phyloP scores from a whole-genome alignment of 1,284 basidiomycete species.

The Chondrostereum purpureum region DNA sequence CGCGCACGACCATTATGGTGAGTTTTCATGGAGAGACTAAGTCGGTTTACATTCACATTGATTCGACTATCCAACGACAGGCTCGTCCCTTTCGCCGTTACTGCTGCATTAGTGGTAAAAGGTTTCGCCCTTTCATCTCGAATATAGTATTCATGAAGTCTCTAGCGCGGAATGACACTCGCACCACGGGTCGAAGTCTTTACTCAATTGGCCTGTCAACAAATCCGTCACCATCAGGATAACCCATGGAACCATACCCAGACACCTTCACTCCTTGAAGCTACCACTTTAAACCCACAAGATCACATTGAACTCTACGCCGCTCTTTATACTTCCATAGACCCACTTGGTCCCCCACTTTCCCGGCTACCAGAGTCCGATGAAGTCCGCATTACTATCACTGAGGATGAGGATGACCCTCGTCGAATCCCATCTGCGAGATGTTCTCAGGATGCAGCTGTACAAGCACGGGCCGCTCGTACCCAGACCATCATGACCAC shows the following conservation, averaged over 20 bases:
- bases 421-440: conserved; percentile 40
- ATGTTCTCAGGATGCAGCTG: conserved; percentile 57
- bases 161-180: conserved; percentile 71
- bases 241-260: conserved; percentile 29
- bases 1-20: conserved; percentile 19
- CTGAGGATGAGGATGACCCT: conserved; percentile 41
- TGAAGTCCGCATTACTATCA: conserved; percentile 19
- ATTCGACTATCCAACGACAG: conserved; percentile 25
- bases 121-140: background rate
- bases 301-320: too few relatives aligned
- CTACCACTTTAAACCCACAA: conserved; percentile 10
- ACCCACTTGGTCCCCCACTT: conserved; percentile 26
- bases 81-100: conserved; percentile 69
- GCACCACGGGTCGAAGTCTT: conserved; percentile 72
- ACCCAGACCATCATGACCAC: conserved; percentile 69
- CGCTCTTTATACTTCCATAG: conserved; percentile 26
- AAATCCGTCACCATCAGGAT: conserved; percentile 40
- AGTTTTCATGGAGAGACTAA: too few relatives aligned
- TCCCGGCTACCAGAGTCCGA: conserved; percentile 7
- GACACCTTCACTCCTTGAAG: conserved; percentile 11
- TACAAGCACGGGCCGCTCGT: conserved; percentile 60
- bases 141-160: conserved; percentile 10
- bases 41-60: conserved; percentile 1
- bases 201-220: conserved; percentile 68
- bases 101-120: conserved; percentile 59